Conservation (phyloP, 306 rosid species). For the Cicer arietinum region DNA sequence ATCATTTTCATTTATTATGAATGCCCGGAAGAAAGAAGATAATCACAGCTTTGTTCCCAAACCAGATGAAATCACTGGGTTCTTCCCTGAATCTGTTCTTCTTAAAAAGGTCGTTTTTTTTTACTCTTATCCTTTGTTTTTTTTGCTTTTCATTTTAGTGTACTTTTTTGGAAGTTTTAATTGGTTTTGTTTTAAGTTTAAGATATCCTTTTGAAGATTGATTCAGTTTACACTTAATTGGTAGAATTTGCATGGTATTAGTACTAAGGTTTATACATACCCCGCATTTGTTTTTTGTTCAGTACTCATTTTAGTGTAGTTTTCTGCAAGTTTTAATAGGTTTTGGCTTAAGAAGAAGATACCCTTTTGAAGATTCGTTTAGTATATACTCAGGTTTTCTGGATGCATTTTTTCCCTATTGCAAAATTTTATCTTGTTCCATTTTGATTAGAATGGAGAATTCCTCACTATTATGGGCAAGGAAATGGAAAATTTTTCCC, state of each 20-base stretch:
- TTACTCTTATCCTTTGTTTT: conserved; percentile 27
- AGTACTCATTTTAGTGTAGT: not conserved
- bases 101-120: conserved; percentile 71
- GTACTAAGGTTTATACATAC: not conserved
- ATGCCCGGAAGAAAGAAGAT: conserved; percentile 66
- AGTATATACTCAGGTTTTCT: not conserved
- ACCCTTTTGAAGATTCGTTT: conserved; percentile 36
- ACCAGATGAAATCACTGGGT: conserved; percentile 70
- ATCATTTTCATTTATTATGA: conserved; percentile 53
- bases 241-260: not conserved
- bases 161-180: not conserved
- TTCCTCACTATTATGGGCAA: not conserved
- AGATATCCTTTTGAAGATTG: conserved; percentile 34
- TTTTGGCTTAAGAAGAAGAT: conserved; percentile 3
- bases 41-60: conserved; percentile 63
- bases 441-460: conserved; percentile 13
- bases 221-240: not conserved
- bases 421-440: conserved; percentile 19
- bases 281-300: conserved; percentile 31
- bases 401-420: not conserved
- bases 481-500: not conserved
- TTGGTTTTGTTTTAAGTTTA: not conserved
- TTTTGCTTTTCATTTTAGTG: not conserved
- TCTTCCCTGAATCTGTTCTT: conserved; percentile 92
- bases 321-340: conserved; percentile 4